Percentiles rank a stretch among this genome's conserved stretches.
Conservation (phyloP, 1,284 basidiomycete species). For the Cryptococcus amylolentus region DNA sequence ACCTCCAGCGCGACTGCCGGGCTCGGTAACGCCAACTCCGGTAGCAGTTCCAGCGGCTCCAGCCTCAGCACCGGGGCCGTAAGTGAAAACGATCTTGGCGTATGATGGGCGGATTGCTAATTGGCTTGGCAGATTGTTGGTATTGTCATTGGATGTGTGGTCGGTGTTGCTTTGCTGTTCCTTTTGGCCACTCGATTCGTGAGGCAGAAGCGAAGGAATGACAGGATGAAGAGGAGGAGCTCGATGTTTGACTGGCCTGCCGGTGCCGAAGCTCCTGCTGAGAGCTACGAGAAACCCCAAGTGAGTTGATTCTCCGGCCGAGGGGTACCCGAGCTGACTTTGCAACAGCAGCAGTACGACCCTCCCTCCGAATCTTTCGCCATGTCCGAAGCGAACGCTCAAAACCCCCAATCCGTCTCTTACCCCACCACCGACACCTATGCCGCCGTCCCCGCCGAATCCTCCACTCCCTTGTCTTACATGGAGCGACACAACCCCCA, state of each 20-base stretch:
- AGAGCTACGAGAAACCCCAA: constrained; percentile 34
- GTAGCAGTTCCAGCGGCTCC: constrained; percentile 24
- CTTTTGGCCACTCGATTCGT: constrained; percentile 32
- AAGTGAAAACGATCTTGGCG: constrained; percentile 10
- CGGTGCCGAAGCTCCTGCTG: constrained; percentile 22
- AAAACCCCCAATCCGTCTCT: constrained; percentile 4
- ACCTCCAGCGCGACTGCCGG: constrained; percentile 4
- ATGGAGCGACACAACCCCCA: constrained; percentile 15
- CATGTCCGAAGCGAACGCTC: constrained; percentile 27
- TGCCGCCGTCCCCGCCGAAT: constrained; percentile 3
- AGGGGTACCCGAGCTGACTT: not conserved
- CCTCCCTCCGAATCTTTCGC: constrained; percentile 31
- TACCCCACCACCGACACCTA: constrained; percentile 12
- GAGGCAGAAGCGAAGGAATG: constrained; percentile 30
- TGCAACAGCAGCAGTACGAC: constrained; percentile 21
- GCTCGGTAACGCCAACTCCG: constrained; percentile 1
- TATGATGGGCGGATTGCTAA: not conserved
- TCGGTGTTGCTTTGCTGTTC: constrained; percentile 25
- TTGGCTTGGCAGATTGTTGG: constrained; percentile 36
- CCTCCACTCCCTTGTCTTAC: constrained; percentile 1
- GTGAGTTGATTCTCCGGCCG: constrained; percentile 14
- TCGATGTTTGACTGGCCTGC: constrained; percentile 45
- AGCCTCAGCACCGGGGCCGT: constrained; percentile 32
- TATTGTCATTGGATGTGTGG: constrained; percentile 40
- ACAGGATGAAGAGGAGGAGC: constrained; percentile 32